Base-by-base conservation (phyloP, 2,329 filamentous ascomycete genomes). In the Calonectria pseudoreteaudii region DNA sequence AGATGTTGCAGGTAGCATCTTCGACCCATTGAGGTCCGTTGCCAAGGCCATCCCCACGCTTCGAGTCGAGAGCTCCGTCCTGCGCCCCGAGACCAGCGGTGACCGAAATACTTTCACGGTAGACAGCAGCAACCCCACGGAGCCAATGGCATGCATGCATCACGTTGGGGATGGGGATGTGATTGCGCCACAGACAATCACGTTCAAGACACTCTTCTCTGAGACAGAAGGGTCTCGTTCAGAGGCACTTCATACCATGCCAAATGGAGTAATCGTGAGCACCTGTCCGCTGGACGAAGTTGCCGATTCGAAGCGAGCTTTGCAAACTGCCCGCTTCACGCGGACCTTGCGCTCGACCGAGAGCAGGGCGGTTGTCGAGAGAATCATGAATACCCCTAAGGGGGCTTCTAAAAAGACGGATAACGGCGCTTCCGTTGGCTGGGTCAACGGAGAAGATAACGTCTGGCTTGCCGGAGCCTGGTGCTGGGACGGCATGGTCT, bases 401-500 rank as follows among this genome's bases (percentile, higher is more conserved):
- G 20, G 38, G 10, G 38, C 36, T 26, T 62, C 70, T 2, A 77
- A 76, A 36, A 75, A 74, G 28, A 38, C 10, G 13, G 67, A 73
- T 0, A 66, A 72, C 7, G 66, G 60, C 7, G 31, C 18, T 3
- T 6, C 20, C 18, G 28, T 31, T 9, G 31, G 49, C 5, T 92
- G 90, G 90, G 84, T 81, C 10, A 92, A 90, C 71, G 90, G 90
- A 0, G 83, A 90, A 65, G 85, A 86, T 10, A 86, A 87, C 50
- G 87, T 92, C 0, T 92, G 87, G 86, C 78, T 92, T 16, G 85
- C 86, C 0, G 91, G 91, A 8, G 89, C 89, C 0, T 92, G 90
- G 91, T 92, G 90, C 76, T 92, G 90, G 90, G 91, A 92, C 80
- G 91, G 91, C 3, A 90, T 92, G 90, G 90, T 92, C 1, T 76